phyloP scores from a whole-genome alignment of 345 rosid genomes.

The Crucihimalaya himalaica region DNA sequence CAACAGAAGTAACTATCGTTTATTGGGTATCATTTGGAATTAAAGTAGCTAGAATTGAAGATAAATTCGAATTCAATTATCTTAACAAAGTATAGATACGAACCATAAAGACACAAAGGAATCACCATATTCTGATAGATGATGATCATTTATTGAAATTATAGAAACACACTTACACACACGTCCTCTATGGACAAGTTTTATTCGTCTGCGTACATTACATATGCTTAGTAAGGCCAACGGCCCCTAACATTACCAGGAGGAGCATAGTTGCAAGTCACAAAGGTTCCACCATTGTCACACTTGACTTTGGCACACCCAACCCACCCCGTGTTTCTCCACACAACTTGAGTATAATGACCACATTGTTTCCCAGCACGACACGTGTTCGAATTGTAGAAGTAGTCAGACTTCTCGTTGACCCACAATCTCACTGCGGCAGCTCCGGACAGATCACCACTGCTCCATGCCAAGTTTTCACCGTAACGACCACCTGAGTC shows the following conservation, averaged over 20 bases:
- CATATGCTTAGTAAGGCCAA: constrained; percentile 41
- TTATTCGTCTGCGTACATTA: constrained; percentile 1
- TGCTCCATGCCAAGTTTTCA: constrained; percentile 43
- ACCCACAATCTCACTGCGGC: constrained; percentile 43
- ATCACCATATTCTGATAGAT: constrained; percentile 26
- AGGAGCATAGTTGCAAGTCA: constrained; percentile 58
- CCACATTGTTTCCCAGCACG: constrained; percentile 8
- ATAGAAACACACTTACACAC: constrained; percentile 8
- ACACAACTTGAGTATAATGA: constrained; percentile 63
- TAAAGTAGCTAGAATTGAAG: not conserved
- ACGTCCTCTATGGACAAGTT: constrained; percentile 33
- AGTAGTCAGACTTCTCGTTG: constrained; percentile 20
- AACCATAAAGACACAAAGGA: not conserved
- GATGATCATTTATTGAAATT: constrained; percentile 23
- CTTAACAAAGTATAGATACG: not conserved
- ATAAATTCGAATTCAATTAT: not conserved
- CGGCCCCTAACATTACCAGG: constrained; percentile 49
- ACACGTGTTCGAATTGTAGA: constrained; percentile 12
- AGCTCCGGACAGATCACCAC: constrained; percentile 23
- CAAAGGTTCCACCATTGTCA: constrained; percentile 52
- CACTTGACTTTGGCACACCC: constrained; percentile 73
- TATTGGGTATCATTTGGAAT: not conserved
- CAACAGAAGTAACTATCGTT: not conserved
- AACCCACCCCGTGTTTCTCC: constrained; percentile 50
- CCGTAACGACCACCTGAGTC: constrained; percentile 42